Evolutionary conservation across 192 early-diverging fungal species (phyloP), one percentile per base, ranked within the genome.

Genomic region (Entomortierella lignicola): DNA sequence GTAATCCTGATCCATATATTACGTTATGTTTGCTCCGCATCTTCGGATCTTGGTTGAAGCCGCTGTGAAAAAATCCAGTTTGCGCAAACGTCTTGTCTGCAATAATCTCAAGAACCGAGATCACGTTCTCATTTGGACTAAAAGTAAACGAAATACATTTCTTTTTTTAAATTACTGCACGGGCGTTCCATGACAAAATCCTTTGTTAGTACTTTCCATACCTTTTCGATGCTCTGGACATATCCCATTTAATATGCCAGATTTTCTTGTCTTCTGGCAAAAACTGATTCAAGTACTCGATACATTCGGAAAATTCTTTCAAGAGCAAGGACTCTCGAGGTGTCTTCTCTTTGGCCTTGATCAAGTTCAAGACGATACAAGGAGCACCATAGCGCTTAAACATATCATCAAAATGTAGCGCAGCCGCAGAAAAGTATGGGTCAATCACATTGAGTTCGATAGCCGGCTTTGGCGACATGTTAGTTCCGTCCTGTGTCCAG

Each of bases 171-270:
- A n/a, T n/a, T n/a, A n/a, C n/a, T n/a, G n/a, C n/a, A n/a, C n/a
- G n/a, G n/a, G n/a, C n/a, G n/a, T n/a, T n/a, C n/a, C n/a, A 54
- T 27, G 34, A 10, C 34, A 37, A 37, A 10, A 7, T 10, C 10
- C 34, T 37, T 10, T 37, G 5, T 37, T 37, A 4, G 34, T 37
- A 7, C 34, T 10, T 37, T 37, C 34, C 34, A 30, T 73, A 87
- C 84, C 89, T 96, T 82, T 98, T 98, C 11, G 94, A 94, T 13
- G 97, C 97, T 29, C 95, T 82, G 25, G 98, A 96, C 98, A 99
- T 99, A 81, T 99, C 98, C 96, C 96, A 98, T 4, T 94, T 94
- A 67, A 96, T 89, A 77, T 99, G 98, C 60, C 89, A 82, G 52
- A 98, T 94, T 69, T 91, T 91, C 13, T 91, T 88, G 20, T 91